Percentiles rank a stretch among this genome's conserved stretches.
phyloP scores from a whole-genome alignment of 305 asterid genomes.

The Withania somnifera region DNA sequence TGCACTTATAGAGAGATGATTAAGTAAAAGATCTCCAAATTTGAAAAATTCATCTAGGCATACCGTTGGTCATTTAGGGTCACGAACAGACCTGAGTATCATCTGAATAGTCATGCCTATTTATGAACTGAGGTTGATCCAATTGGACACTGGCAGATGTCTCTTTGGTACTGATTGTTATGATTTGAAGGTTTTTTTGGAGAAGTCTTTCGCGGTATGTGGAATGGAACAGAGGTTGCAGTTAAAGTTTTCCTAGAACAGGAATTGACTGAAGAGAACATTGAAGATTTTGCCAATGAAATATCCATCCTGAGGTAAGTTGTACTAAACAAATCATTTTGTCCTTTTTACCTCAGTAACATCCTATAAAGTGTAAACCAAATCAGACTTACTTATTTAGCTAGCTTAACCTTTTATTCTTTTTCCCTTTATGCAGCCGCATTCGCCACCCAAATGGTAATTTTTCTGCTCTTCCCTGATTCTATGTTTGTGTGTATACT shows the following conservation, averaged over 20 bases:
- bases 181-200: slow-evolving; percentile 75
- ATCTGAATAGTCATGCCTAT: neutral
- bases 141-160: neutral
- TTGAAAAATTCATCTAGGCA: neutral
- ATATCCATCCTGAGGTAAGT: slow-evolving; percentile 83
- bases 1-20: neutral
- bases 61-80: neutral
- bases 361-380: slow-evolving; percentile 1
- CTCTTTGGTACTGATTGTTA: neutral
- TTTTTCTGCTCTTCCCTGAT: slow-evolving; percentile 17
- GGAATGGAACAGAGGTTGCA: slow-evolving; percentile 99
- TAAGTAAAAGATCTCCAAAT: neutral
- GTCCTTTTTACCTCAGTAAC: slow-evolving; percentile 9
- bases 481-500: slow-evolving; percentile 1
- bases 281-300: slow-evolving; percentile 98
- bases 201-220: slow-evolving; percentile 93
- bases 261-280: slow-evolving; percentile 93
- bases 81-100: neutral
- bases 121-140: neutral
- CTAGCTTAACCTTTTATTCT: slow-evolving; percentile 12
- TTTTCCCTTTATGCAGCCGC: slow-evolving; percentile 62
- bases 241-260: slow-evolving; percentile 94
- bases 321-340: neutral
- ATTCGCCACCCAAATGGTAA: slow-evolving; percentile 98
- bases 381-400: slow-evolving; percentile 8